Base-by-base conservation (phyloP, 163 green algal species). In the Dunaliella salina region DNA sequence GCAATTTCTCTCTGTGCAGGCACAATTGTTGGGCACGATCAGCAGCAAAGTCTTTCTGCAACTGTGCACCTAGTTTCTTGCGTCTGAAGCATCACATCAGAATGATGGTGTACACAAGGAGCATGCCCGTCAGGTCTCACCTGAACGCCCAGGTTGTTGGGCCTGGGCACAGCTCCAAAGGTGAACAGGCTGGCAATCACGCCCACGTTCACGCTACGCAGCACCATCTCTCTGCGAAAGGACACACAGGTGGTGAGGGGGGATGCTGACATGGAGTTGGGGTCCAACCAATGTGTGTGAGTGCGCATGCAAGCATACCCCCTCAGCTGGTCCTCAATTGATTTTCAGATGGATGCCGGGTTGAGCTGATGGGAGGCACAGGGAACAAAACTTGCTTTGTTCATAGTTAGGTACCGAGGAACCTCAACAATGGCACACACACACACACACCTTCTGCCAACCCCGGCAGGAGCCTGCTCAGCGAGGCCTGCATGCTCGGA, bases 141-240 rank as follows among this genome's bases (percentile, higher is more conserved):
- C 85, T 92, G 84, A 20, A 96, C 86, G 83, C 94, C 94, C 25
- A 97, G 75, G 78, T 87, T 92, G 18, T 35, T 83, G 15, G 95
- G 95, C 0, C 94, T 89, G 0, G 90, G 89, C 18, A 89, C 85
- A 11, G 94, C 92, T 12, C 95, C 95, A 33, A 92, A 92, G 32
- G 67, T 92, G 45, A 98, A 92, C 45, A 98, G 63, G 0, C 92
- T 87, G 0, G 86, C 95, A 32, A 98, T 86, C 25, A 97, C 93
- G 29, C 88, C 85, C 40, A 93, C 86, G 57, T 95, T 95, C 3
- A 93, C 88, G 71, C 84, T 88, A 59, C 88, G 90, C 0, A 94
- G 91, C 71, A 93, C 18, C 32, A 94, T 32, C 85, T 94, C 86
- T 81, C 91, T 94, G 86, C 83, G 30, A 24, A 63, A 22, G 33